Conservation (phyloP, 208 protist genomes). For the Trypanosoma brucei region DNA sequence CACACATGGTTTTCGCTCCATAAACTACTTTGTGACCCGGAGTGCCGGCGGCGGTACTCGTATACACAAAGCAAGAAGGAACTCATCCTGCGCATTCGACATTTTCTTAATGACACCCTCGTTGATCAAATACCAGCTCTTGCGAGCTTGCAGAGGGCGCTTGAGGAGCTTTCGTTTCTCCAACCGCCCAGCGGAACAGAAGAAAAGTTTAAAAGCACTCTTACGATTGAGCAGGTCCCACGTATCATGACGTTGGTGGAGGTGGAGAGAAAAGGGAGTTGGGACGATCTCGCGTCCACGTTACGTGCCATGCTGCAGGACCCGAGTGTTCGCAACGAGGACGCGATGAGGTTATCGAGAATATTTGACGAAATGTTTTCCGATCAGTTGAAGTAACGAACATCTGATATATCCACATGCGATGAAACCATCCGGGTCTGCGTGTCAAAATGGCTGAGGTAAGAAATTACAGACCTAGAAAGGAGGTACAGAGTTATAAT, state of each 20-base stretch:
- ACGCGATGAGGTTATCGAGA: slow-evolving; percentile 68
- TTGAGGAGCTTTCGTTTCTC: slow-evolving; percentile 88
- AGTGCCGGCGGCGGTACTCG: slow-evolving; percentile 71
- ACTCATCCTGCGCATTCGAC: slow-evolving; percentile 57
- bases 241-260: slow-evolving; percentile 70
- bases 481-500: too few species aligned
- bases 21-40: slow-evolving; percentile 78
- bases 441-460: slow-evolving; percentile 25
- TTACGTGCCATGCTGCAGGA: slow-evolving; percentile 34
- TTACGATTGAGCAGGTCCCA: slow-evolving; percentile 87
- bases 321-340: slow-evolving; percentile 35
- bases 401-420: background rate
- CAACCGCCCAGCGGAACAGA: slow-evolving; percentile 84
- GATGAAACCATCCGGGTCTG: background rate
- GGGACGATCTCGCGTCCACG: slow-evolving; percentile 14
- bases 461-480: background rate
- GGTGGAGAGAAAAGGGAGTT: background rate
- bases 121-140: slow-evolving; percentile 88
- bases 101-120: slow-evolving; percentile 82
- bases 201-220: slow-evolving; percentile 80
- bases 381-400: slow-evolving; percentile 10
- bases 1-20: slow-evolving; percentile 90
- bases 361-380: slow-evolving; percentile 81
- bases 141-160: slow-evolving; percentile 73
- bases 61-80: slow-evolving; percentile 86